Base-by-base conservation (phyloP, 176 grass and related monocot genomes). In the Juncus effusus region DNA sequence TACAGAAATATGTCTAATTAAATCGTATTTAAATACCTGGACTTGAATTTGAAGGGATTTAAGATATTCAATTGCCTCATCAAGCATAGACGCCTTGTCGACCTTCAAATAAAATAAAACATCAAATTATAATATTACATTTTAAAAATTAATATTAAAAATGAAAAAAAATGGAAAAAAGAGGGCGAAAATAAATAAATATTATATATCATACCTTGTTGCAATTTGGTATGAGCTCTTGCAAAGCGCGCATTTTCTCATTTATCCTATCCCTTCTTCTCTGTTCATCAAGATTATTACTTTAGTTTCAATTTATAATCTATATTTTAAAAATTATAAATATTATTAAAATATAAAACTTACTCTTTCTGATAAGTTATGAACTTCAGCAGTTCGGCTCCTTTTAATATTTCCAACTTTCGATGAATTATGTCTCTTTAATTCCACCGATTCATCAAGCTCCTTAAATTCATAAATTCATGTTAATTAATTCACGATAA, bases 311-410 rank as follows among this genome's bases (percentile, higher is more conserved):
- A 11, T 59, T 40, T 70, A 7, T 72, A 9, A n/a, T 12, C 28
- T 10, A 28, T 28, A 42, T n/a, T 71, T 4, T 28, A 4, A 10
- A 72, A 28, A 71, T 15, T 70, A 70, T 52, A 10, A 10, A 55
- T 14, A 56, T 70, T 3, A 16, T 4, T 69, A 40, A 36, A 56
- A 2, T 38, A 58, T 59, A 56, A n/a, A 72, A 58, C 84, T 88
- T 63, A 89, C 93, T 78, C 87, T 83, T 89, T 96, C 93, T 54
- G 88, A 91, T 60, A 96, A 82, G 83, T 91, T 96, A 64, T 96
- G 93, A 56, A 91, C 93, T 74, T 91, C 81, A 1, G 92, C 79
- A 3, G 80, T 84, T 74, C 85, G 82, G 40, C 79, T 88, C 70
- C 88, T 79, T 78, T 91, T 96, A 36, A 72, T 54, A 56, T 78